A percentile compares a stretch with the other conserved stretches of the same genome.
phyloP scores from a whole-genome alignment of 208 protist species.

The Leishmania tropica region DNA sequence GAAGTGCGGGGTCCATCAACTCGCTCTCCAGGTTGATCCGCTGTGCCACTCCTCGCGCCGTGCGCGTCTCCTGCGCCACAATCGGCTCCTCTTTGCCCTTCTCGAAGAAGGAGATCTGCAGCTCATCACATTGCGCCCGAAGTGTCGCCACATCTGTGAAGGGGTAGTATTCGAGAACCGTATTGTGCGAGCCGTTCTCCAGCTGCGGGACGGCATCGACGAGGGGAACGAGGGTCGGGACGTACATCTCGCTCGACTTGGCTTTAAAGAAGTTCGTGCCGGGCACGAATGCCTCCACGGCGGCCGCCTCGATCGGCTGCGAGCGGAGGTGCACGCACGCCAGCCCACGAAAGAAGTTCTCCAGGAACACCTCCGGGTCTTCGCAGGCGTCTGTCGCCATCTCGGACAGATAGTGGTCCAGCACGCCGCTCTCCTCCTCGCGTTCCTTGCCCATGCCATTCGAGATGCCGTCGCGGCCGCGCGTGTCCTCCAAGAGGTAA shows the following conservation, averaged over 20 bases:
- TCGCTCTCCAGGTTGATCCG: constrained; percentile 37
- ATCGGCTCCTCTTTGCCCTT: constrained; percentile 26
- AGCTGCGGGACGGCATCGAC: constrained; percentile 80
- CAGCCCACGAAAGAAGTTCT: constrained; percentile 76
- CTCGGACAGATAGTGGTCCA: constrained; percentile 84
- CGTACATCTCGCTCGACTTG: constrained; percentile 79
- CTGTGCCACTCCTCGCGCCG: constrained; percentile 13
- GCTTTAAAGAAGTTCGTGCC: constrained; percentile 90
- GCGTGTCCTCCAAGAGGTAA: constrained; percentile 85
- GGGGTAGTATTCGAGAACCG: constrained; percentile 77
- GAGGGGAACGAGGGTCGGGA: constrained; percentile 86
- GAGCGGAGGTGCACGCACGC: constrained; percentile 69
- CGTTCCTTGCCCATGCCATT: constrained; percentile 80
- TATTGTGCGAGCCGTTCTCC: constrained; percentile 82
- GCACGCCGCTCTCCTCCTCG: constrained; percentile 64
- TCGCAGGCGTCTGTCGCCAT: constrained; percentile 87
- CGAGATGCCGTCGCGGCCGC: constrained; percentile 76
- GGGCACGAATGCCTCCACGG: constrained; percentile 58
- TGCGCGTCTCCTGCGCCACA: constrained; percentile 18
- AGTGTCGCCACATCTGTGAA: constrained; percentile 44
- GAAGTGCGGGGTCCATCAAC: constrained; percentile 44
- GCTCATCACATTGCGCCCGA: constrained; percentile 43
- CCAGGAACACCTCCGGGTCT: constrained; percentile 83
- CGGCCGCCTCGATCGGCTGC: constrained; percentile 77
- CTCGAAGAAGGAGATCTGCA: constrained; percentile 50